These are phyloP conservation scores for Penicillium sp. DNA, from an alignment of 2,329 filamentous ascomycete species.

Conservation along the genomic window DNA sequence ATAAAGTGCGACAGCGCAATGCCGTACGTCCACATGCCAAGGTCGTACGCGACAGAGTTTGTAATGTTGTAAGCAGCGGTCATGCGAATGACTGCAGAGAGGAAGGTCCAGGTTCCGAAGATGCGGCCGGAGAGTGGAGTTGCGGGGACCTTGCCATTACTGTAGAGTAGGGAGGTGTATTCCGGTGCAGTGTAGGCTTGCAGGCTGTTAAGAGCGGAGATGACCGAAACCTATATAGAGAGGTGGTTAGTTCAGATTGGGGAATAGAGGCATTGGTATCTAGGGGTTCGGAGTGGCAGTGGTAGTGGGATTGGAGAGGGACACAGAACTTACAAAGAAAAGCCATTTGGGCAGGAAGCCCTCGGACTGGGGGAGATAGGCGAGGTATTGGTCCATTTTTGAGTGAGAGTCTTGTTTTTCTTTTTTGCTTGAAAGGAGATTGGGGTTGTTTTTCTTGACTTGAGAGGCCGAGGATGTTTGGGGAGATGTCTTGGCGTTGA, in stretches of 20 bases:
- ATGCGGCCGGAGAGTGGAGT: slow-evolving; percentile 75
- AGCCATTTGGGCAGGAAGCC: slow-evolving; percentile 66
- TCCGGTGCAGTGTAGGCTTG: slow-evolving; percentile 79
- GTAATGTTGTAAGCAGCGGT: slow-evolving; percentile 83
- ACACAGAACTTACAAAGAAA: slow-evolving; percentile 53
- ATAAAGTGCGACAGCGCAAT: slow-evolving; percentile 76
- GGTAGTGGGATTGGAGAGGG: not conserved
- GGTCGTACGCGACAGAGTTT: slow-evolving; percentile 70
- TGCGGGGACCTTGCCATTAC: slow-evolving; percentile 56
- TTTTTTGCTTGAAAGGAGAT: not conserved
- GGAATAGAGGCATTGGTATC: not conserved
- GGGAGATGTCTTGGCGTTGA: slow-evolving; percentile 24
- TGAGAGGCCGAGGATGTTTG: slow-evolving; percentile 23
- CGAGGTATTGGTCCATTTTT: slow-evolving; percentile 30
- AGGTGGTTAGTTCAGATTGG: slow-evolving; percentile 8
- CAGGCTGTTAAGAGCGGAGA: slow-evolving; percentile 80
- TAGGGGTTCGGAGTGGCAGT: not conserved
- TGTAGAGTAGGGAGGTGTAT: slow-evolving; percentile 84
- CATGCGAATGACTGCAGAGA: slow-evolving; percentile 72
- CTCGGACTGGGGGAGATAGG: slow-evolving; percentile 40
- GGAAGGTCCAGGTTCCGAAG: slow-evolving; percentile 85
- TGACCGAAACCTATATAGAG: slow-evolving; percentile 62
- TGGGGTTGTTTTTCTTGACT: slow-evolving; percentile 8
- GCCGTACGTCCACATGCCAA: slow-evolving; percentile 78
- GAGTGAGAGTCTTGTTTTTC: not conserved